Conservation (phyloP, 1,284 basidiomycete species). For the Taiwanofungus camphoratus region DNA sequence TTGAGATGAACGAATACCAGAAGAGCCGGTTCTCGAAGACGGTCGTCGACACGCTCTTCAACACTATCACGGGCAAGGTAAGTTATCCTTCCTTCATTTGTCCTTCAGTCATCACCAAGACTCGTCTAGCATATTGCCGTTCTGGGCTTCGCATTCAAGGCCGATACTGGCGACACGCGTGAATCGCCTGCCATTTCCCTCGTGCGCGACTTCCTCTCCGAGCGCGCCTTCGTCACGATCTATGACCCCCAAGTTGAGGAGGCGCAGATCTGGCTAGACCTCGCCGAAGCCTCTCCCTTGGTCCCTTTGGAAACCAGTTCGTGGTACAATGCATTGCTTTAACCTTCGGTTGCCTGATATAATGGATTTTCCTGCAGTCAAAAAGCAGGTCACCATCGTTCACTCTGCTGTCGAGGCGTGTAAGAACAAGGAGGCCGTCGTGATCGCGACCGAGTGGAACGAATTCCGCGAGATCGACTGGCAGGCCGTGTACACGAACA, state of each 20-base stretch:
- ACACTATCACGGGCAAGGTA: conserved; percentile 93
- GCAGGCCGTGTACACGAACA: conserved; percentile 76
- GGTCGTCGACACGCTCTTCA: conserved; percentile 94
- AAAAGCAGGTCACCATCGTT: conserved; percentile 83
- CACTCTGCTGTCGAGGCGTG: conserved; percentile 82
- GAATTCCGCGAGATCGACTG: conserved; percentile 94
- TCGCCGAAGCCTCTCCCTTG: conserved; percentile 59
- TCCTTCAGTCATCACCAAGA: conserved; percentile 9
- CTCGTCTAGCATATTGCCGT: conserved; percentile 80
- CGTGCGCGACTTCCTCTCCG: conserved; percentile 88
- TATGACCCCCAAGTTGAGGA: conserved; percentile 89
- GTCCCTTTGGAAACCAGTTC: conserved; percentile 53
- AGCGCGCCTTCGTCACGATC: conserved; percentile 81
- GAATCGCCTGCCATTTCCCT: conserved; percentile 97
- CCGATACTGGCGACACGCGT: conserved; percentile 95
- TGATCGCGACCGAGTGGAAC: conserved; percentile 93
- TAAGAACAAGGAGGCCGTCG: conserved; percentile 85
- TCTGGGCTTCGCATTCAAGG: conserved; percentile 95
- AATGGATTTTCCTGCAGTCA: conserved; percentile 44
- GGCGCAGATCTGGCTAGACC: conserved; percentile 72
- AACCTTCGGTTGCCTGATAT: not conserved
- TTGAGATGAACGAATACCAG: conserved; percentile 96
- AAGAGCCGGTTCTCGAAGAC: conserved; percentile 87
- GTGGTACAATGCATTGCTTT: conserved; percentile 25
- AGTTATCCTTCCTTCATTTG: conserved; percentile 21